Evolutionary conservation across 2,329 filamentous ascomycete species (phyloP).

Genomic region (Fusarium torreyae): DNA sequence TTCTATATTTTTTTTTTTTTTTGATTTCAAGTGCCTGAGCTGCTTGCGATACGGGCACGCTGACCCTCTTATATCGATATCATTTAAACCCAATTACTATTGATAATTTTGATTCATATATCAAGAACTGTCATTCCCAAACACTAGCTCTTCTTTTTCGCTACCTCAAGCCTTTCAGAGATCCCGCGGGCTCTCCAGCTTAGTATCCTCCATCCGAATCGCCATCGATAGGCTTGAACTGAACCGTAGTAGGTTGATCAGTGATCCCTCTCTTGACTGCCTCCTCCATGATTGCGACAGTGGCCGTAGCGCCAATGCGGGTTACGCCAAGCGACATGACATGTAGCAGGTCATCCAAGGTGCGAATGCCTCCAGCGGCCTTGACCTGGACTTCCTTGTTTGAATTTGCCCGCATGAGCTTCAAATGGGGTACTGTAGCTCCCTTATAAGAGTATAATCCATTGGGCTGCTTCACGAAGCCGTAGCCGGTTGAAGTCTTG

Average conservation of each 20-base stretch:
- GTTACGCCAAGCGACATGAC: conserved; percentile 69
- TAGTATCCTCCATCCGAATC: conserved; percentile 22
- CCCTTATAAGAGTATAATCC: conserved; percentile 69
- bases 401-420: conserved; percentile 66
- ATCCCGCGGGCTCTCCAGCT: too few relatives aligned
- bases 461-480: conserved; percentile 69
- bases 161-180: too few relatives aligned
- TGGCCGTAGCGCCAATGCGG: conserved; percentile 70
- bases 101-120: too few relatives aligned
- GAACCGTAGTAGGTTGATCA: conserved; percentile 40
- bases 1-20: too few relatives aligned
- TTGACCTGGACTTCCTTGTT: conserved; percentile 67
- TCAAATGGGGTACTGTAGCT: conserved; percentile 66
- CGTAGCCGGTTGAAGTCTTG: conserved; percentile 74
- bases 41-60: too few relatives aligned
- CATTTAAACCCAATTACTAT: too few relatives aligned
- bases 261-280: conserved; percentile 65
- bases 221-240: conserved; percentile 31
- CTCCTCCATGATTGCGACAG: conserved; percentile 68
- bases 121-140: too few relatives aligned
- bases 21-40: too few relatives aligned
- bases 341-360: conserved; percentile 69
- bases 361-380: conserved; percentile 70
- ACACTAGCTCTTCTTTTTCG: too few relatives aligned
- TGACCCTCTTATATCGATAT: too few relatives aligned